A percentile compares a stretch with the other conserved stretches of the same genome.
These are phyloP conservation scores for Graphilbum fragrans DNA, from an alignment of 2,329 filamentous ascomycete genomes.

Conservation along the genomic window DNA sequence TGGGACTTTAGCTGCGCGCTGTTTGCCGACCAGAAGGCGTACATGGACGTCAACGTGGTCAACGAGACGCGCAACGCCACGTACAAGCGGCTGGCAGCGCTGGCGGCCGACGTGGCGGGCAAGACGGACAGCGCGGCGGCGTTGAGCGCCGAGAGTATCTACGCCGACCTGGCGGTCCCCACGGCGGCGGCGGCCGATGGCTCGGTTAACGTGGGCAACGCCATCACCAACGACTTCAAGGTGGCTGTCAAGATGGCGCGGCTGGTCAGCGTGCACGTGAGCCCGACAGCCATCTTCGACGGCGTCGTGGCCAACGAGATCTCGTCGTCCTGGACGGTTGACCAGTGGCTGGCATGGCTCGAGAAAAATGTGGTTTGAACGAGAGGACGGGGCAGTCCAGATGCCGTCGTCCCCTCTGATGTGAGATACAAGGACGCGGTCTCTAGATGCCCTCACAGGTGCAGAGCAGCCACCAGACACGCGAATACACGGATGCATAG, in stretches of 20 bases:
- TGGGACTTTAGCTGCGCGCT: slow-evolving; percentile 65
- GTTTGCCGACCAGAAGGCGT: slow-evolving; percentile 55
- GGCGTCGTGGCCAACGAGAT: slow-evolving; percentile 72
- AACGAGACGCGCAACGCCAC: slow-evolving; percentile 76
- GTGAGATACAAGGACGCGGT: too few relatives aligned
- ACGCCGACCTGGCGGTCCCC: slow-evolving; percentile 54
- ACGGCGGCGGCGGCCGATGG: slow-evolving; percentile 57
- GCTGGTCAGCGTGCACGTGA: slow-evolving; percentile 75
- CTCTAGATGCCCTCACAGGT: too few relatives aligned
- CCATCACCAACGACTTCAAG: slow-evolving; percentile 77
- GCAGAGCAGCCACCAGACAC: too few relatives aligned
- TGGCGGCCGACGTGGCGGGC: slow-evolving; percentile 36
- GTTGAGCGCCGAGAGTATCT: slow-evolving; percentile 59
- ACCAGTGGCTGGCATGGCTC: slow-evolving; percentile 82
- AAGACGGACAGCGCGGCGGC: slow-evolving; percentile 50
- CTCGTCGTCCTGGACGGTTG: slow-evolving; percentile 62
- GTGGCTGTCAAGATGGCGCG: slow-evolving; percentile 68
- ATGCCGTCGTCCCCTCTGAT: too few relatives aligned
- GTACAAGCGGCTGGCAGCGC: slow-evolving; percentile 63
- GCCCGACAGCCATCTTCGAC: slow-evolving; percentile 81
- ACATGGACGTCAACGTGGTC: slow-evolving; percentile 76
- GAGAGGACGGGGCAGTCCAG: too few relatives aligned
- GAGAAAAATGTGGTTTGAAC: slow-evolving; percentile 31
- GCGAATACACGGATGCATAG: too few relatives aligned
- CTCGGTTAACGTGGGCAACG: slow-evolving; percentile 65